A percentile compares a stretch with the other conserved stretches of the same genome.
These are phyloP conservation scores for Podaxis carcinomalis DNA, from an alignment of 768 basidiomycete species.

Conservation along the genomic window DNA sequence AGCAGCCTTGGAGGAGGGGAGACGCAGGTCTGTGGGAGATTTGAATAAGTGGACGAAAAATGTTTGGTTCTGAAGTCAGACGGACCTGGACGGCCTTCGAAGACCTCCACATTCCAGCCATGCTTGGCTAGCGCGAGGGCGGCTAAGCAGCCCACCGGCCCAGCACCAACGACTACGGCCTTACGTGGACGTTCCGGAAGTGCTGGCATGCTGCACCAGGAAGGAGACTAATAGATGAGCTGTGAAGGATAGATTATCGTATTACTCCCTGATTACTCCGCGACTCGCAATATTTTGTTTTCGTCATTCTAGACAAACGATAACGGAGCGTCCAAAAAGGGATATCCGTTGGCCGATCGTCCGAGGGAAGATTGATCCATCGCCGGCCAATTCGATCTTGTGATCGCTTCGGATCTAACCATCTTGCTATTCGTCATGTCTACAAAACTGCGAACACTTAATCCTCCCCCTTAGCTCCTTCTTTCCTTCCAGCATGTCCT, in stretches of 20 bases:
- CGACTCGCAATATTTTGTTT: conserved; percentile 4
- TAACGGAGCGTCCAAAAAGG: conserved; percentile 4
- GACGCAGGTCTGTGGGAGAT: conserved; percentile 58
- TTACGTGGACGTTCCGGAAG: conserved; percentile 26
- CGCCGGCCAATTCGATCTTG: conserved; percentile 7
- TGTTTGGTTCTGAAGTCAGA: conserved; percentile 10
- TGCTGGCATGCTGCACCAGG: conserved; percentile 13
- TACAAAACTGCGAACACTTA: not conserved
- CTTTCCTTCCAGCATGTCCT: conserved; percentile 13
- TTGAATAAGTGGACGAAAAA: not conserved
- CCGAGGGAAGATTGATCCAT: conserved; percentile 4
- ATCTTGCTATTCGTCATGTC: not conserved
- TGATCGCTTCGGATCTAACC: conserved; percentile 10
- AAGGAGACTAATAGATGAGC: conserved; percentile 7
- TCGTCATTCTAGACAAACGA: conserved; percentile 2
- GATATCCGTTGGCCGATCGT: not conserved
- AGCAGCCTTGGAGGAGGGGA: conserved; percentile 60
- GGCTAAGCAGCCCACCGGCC: conserved; percentile 91
- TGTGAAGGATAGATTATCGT: not conserved
- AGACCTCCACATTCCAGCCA: conserved; percentile 81
- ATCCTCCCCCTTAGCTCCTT: not conserved
- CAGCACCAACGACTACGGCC: conserved; percentile 78
- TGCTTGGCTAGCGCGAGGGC: conserved; percentile 81
- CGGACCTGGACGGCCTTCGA: conserved; percentile 76
- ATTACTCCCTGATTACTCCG: not conserved